These are phyloP conservation scores for Nakazawaea laoshanensis DNA, from an alignment of 805 yeast genomes.

Conservation along the genomic window DNA sequence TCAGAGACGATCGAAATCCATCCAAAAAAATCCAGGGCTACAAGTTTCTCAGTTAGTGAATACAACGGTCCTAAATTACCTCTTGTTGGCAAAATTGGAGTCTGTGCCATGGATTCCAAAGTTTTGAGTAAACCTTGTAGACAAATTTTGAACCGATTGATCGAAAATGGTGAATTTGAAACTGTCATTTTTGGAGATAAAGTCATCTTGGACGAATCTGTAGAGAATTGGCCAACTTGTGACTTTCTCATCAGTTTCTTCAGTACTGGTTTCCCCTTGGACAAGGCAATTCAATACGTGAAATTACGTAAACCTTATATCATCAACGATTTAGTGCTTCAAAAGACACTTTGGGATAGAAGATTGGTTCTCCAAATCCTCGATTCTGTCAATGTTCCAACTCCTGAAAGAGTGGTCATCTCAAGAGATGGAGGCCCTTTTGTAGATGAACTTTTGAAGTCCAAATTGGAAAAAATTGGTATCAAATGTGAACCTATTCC, in stretches of 20 bases:
- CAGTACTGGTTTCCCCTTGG: slow-evolving; percentile 93
- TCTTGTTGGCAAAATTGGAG: slow-evolving; percentile 88
- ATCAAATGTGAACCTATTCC: slow-evolving; percentile 36
- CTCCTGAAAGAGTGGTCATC: slow-evolving; percentile 82
- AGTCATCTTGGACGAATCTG: slow-evolving; percentile 83
- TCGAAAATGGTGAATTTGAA: slow-evolving; percentile 92
- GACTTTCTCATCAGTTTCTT: slow-evolving; percentile 91
- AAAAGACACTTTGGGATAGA: slow-evolving; percentile 96
- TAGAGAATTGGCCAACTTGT: slow-evolving; percentile 99
- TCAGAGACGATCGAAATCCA: slow-evolving; percentile 1
- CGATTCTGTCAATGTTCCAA: slow-evolving; percentile 77
- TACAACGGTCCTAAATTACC: slow-evolving; percentile 45
- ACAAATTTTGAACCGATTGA: slow-evolving; percentile 76
- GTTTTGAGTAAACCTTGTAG: slow-evolving; percentile 95
- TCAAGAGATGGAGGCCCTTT: slow-evolving; percentile 97
- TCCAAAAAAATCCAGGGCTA: slow-evolving; percentile 12
- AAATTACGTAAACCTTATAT: slow-evolving; percentile 83
- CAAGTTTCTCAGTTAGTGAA: slow-evolving; percentile 28
- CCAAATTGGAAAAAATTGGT: slow-evolving; percentile 52
- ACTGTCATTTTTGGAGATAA: slow-evolving; percentile 96
- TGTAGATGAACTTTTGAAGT: slow-evolving; percentile 58
- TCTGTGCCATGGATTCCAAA: slow-evolving; percentile 98
- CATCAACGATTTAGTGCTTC: slow-evolving; percentile 84
- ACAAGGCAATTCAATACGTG: slow-evolving; percentile 88
- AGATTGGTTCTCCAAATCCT: slow-evolving; percentile 74